phyloP scores from a whole-genome alignment of 352 stramenopile species.

The Globisporangium perplexum region DNA sequence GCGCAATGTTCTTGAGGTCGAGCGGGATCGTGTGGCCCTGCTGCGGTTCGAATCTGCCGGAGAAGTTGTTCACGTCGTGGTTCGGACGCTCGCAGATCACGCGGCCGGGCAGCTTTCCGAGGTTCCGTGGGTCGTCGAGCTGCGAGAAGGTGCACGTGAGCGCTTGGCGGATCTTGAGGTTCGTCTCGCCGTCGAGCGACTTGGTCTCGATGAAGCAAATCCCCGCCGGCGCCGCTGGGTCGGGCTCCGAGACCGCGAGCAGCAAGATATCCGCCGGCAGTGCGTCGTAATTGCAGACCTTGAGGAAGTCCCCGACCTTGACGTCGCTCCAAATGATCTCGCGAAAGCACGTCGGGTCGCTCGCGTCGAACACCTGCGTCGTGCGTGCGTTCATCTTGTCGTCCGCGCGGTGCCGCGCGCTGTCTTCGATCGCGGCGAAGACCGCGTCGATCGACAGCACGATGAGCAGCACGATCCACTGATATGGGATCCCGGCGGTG shows the following conservation, averaged over 20 bases:
- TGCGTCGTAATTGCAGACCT: slow-evolving; percentile 82
- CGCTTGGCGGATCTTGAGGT: slow-evolving; percentile 81
- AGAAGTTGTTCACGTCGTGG: slow-evolving; percentile 86
- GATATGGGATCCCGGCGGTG: slow-evolving; percentile 76
- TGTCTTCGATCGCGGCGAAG: slow-evolving; percentile 82
- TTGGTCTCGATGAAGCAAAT: slow-evolving; percentile 89
- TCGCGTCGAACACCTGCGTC: slow-evolving; percentile 59
- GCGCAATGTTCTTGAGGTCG: slow-evolving; percentile 79
- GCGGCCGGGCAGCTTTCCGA: slow-evolving; percentile 58
- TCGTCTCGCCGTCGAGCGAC: slow-evolving; percentile 83
- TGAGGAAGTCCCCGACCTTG: slow-evolving; percentile 77
- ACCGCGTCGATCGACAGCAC: slow-evolving; percentile 83
- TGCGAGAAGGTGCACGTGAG: slow-evolving; percentile 82
- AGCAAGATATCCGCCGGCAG: slow-evolving; percentile 81
- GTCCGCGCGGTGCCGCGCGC: slow-evolving; percentile 68
- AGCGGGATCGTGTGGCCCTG: slow-evolving; percentile 77
- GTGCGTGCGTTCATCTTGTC: slow-evolving; percentile 74
- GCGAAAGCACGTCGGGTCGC: slow-evolving; percentile 35
- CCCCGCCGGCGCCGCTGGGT: slow-evolving; percentile 50
- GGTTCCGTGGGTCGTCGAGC: slow-evolving; percentile 54
- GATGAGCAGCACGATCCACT: slow-evolving; percentile 82
- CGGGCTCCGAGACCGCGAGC: slow-evolving; percentile 61
- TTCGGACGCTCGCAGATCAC: slow-evolving; percentile 82
- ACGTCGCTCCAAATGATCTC: slow-evolving; percentile 56
- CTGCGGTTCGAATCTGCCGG: slow-evolving; percentile 64